Conservation (phyloP, 2,329 filamentous ascomycete species). For the Orbilia quercus region DNA sequence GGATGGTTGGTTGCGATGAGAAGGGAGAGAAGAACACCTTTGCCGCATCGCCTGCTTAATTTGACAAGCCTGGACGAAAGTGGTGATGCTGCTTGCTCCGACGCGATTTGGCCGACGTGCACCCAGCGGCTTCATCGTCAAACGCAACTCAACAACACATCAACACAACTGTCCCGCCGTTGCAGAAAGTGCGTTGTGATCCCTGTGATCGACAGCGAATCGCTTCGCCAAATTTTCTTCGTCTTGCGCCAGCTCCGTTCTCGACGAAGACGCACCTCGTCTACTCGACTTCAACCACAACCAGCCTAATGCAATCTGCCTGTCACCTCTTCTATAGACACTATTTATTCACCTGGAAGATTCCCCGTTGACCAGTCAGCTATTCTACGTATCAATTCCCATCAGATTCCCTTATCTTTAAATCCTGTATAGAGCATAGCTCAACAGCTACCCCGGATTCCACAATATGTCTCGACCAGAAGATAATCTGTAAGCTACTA, state of each 20-base stretch:
- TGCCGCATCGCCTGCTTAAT: slow-evolving; percentile 37
- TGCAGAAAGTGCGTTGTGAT: slow-evolving; percentile 44
- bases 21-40: slow-evolving; percentile 13
- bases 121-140: background rate
- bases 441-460: slow-evolving; percentile 56
- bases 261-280: slow-evolving; percentile 38
- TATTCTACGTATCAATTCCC: slow-evolving; percentile 1
- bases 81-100: slow-evolving; percentile 27
- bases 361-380: slow-evolving; percentile 36
- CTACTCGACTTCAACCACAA: slow-evolving; percentile 4
- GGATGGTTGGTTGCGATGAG: slow-evolving; percentile 14
- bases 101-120: slow-evolving; percentile 28
- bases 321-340: slow-evolving; percentile 23
- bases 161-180: slow-evolving; percentile 13
- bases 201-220: slow-evolving; percentile 29
- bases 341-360: slow-evolving; percentile 45
- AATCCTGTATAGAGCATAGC: slow-evolving; percentile 33
- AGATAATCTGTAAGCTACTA: slow-evolving; percentile 79
- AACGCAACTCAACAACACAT: slow-evolving; percentile 3
- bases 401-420: slow-evolving; percentile 1
- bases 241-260: slow-evolving; percentile 22
- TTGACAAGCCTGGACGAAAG: slow-evolving; percentile 10
- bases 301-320: slow-evolving; percentile 44
- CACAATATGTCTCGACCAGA: slow-evolving; percentile 92
- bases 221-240: slow-evolving; percentile 51